phyloP scores from a whole-genome alignment of 2,329 filamentous ascomycete genomes.

The Peltaster fructicola region DNA sequence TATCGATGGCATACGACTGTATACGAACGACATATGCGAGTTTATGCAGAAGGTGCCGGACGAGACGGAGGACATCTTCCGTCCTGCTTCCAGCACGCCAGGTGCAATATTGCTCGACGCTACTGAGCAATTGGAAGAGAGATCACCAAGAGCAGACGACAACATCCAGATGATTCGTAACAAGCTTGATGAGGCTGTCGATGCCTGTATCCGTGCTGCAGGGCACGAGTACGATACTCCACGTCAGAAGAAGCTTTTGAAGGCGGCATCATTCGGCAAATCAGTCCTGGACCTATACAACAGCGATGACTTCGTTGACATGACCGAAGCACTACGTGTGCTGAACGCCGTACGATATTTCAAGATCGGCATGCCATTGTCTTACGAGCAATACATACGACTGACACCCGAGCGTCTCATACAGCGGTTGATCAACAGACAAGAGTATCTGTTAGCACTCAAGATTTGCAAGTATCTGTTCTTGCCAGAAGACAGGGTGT shows the following conservation, averaged over 20 bases:
- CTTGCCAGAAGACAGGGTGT: conserved; percentile 74
- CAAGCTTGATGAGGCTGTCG: conserved; percentile 79
- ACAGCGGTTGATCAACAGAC: conserved; percentile 66
- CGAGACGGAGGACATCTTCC: conserved; percentile 59
- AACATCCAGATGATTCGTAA: conserved; percentile 87
- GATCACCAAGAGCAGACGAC: conserved; percentile 93
- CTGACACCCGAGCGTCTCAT: conserved; percentile 82
- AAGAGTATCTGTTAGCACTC: conserved; percentile 80
- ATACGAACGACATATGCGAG: conserved; percentile 91
- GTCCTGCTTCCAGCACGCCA: conserved; percentile 70
- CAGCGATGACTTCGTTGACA: conserved; percentile 96
- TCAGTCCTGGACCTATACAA: conserved; percentile 95
- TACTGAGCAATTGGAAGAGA: conserved; percentile 73
- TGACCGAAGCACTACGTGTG: conserved; percentile 85
- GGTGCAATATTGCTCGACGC: conserved; percentile 89
- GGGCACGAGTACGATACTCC: conserved; percentile 78
- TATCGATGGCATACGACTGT: conserved; percentile 70
- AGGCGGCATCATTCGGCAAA: conserved; percentile 92
- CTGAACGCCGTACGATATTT: conserved; percentile 86
- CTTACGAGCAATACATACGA: conserved; percentile 84
- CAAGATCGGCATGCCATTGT: conserved; percentile 74
- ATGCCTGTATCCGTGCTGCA: conserved; percentile 81
- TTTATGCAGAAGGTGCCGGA: conserved; percentile 85
- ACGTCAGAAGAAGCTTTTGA: conserved; percentile 92
- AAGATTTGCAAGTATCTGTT: conserved; percentile 75